A percentile compares a stretch with the other conserved stretches of the same genome.
These are phyloP conservation scores for Rosa lucieae DNA, from an alignment of 306 rosid genomes.

Conservation along the genomic window DNA sequence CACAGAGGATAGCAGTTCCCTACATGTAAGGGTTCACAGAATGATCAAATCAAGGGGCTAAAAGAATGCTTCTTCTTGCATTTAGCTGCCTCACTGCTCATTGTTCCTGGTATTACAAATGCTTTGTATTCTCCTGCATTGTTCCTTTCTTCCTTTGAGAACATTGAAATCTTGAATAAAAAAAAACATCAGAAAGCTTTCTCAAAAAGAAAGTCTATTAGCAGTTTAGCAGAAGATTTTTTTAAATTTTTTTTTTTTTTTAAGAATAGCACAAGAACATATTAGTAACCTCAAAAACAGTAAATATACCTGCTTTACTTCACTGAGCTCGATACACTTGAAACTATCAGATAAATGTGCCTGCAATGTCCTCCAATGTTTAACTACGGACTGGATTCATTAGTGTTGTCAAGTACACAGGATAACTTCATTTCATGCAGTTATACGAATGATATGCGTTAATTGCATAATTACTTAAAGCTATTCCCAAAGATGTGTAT, in stretches of 20 bases:
- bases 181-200: conserved; percentile 21
- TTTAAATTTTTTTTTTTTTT: no score
- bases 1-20: no score
- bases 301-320: neutral
- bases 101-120: conserved; percentile 20
- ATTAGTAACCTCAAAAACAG: neutral
- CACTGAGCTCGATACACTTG: neutral
- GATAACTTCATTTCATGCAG: neutral
- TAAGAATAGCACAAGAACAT: no score
- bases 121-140: conserved; percentile 9
- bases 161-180: conserved; percentile 14
- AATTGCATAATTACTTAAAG: neutral
- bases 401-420: neutral
- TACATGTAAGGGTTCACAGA: conserved; percentile 20
- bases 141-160: conserved; percentile 14
- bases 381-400: neutral
- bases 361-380: neutral
- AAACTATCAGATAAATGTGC: neutral
- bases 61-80: conserved; percentile 15
- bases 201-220: neutral
- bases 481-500: neutral
- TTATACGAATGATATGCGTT: neutral
- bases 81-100: conserved; percentile 17
- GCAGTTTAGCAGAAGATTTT: neutral
- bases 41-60: conserved; percentile 18